Base-by-base conservation (phyloP, 148 eudicot genomes). In the Limonium bicolor region DNA sequence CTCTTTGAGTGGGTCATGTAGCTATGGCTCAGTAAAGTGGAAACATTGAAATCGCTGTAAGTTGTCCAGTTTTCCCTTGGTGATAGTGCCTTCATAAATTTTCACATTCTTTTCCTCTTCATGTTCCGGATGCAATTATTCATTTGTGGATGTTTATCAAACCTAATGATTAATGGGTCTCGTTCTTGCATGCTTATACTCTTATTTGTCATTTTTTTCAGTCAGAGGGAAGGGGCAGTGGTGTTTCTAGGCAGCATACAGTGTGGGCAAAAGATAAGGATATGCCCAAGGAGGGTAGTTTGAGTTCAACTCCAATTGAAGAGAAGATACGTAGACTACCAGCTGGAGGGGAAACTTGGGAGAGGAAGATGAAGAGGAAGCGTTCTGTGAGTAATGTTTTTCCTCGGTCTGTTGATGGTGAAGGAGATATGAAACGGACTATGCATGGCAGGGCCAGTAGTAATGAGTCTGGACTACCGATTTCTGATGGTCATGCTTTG, bases 341-440 rank as follows among this genome's bases (percentile, higher is more conserved):
- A 32, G 76, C 71, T 50, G 96, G 80, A 38, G 48, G 48, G 16
- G 96, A 87, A 64, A 77, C 90, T 23, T 87, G 96, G 94, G 96
- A 87, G 68, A 87, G 56, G 54, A 87, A 74, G 50, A 87, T 76
- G 78, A 78, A 82, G 64, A 78, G 82, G 53, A 87, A 76, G 65
- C 82, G 94, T 22, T 82, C 96, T 21, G 74, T 68, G 19, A 78
- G 87, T 38, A 66, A 54, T 41, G 80, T 66, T 30, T 57, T 61
- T 51, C 53, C 80, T 33, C 66, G 85, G 53, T 50, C 82, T 38
- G 35, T 59, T 36, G 90, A 87, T 29, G 56, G 67, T 51, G 94
- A 82, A 46, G 80, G 71, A 48, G 96, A 86, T 48, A 46, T 64
- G 54, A 87, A 82, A 61, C 62, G 82, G 62, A 59, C 67, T 27